phyloP scores from a whole-genome alignment of 2,329 filamentous ascomycete species.

The Decorospora gaudefroyi region DNA sequence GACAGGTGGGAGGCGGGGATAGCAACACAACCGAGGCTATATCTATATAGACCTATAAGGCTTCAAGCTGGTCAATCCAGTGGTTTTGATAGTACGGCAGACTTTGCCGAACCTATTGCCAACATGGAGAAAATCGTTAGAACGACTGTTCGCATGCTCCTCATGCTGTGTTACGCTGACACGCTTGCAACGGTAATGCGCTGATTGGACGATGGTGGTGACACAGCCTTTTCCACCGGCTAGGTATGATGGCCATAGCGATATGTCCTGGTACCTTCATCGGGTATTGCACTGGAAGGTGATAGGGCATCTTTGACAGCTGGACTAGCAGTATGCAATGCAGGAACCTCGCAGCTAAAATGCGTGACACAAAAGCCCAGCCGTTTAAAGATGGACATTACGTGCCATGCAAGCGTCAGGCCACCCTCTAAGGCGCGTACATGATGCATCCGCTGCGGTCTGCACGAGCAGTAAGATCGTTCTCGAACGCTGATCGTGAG shows the following conservation, averaged over 20 bases:
- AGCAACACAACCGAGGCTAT: no score
- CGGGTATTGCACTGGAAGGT: no score
- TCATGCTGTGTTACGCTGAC: slow-evolving; percentile 16
- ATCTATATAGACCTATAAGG: no score
- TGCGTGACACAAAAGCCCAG: background rate
- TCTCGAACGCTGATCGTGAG: background rate
- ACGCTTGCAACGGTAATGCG: background rate
- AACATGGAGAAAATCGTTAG: background rate
- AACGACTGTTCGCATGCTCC: slow-evolving; percentile 17
- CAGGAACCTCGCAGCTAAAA: background rate
- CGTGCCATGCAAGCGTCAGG: background rate
- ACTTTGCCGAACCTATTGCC: background rate
- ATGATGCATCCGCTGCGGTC: background rate
- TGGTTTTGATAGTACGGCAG: background rate
- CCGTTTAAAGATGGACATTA: background rate
- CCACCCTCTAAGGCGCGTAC: no score
- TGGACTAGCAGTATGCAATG: background rate
- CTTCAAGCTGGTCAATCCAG: background rate
- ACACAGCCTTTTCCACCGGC: slow-evolving; percentile 1
- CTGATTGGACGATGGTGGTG: background rate
- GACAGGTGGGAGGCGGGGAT: no score
- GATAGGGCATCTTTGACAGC: background rate
- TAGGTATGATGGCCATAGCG: no score
- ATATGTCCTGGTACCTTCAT: no score
- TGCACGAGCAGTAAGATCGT: background rate